Base-by-base conservation (phyloP, 495 filamentous ascomycete genomes). In the Aspergillus ostianus region DNA sequence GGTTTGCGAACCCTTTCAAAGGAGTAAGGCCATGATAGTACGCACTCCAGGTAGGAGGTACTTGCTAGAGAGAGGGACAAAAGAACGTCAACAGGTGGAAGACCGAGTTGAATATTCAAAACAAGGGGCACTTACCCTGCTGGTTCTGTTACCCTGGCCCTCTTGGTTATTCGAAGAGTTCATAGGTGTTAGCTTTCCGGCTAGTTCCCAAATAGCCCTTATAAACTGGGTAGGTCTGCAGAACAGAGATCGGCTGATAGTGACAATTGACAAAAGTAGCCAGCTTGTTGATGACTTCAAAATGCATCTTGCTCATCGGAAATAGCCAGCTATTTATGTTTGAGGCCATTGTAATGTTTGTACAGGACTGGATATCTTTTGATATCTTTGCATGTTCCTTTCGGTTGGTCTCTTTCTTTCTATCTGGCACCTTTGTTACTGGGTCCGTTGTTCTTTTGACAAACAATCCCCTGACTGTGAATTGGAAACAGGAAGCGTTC, bases 1-100 rank as follows among this genome's bases (percentile, higher is more conserved):
- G 12, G 41, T 70, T 67, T 21, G 26, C 21, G 23, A 68, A 56
- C n/a, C 19, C 30, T 23, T 19, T 36, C 20, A 19, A 23, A 5
- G n/a, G 20, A 12, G 18, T 23, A 9, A 15, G 48, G 12, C 20
- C 48, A 26, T 21, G 20, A 20, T 50, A 50, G 4, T 12, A 9
- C 26, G 48, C 15, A 50, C 19, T 26, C 48, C 48, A 50, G 17
- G 48, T 6, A 5, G 48, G 48, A 5, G 26, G 15, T 26, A 23
- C 48, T 17, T 23, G 1, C 36, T 41, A 17, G 36, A 41, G 36
- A 10, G 29, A 32, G 8, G 7, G 4, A 26, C 23, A 26, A 26
- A 41, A 41, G 36, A 15, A 41, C 2, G 36, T 41, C 36, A 26
- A 4, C 23, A 41, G 36, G 36, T 41, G 12, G 2, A 41, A 41